A percentile compares a stretch with the other conserved stretches of the same genome.
Evolutionary conservation across 1,284 basidiomycete genomes (phyloP).

Genomic region (Schizopora paradoxa): DNA sequence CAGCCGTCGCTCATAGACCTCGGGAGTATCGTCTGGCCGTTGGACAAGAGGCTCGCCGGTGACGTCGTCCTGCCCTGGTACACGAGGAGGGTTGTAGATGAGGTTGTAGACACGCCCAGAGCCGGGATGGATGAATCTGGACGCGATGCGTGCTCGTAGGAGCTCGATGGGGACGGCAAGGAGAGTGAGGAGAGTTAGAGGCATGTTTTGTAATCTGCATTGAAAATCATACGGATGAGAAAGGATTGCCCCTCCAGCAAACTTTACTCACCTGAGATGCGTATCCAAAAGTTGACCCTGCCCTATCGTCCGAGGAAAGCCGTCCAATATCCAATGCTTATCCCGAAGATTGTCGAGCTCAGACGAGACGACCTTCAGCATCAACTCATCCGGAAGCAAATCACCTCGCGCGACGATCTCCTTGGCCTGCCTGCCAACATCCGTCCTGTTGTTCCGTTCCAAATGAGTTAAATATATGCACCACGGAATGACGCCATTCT

Average conservation of each 20-base stretch:
- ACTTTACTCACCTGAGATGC: slow-evolving; percentile 53
- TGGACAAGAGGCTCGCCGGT: slow-evolving; percentile 89
- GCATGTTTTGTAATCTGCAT: slow-evolving; percentile 46
- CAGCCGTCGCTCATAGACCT: slow-evolving; percentile 28
- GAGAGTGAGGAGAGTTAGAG: slow-evolving; percentile 85
- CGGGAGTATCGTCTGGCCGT: slow-evolving; percentile 90
- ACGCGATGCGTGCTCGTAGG: slow-evolving; percentile 86
- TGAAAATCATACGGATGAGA: slow-evolving; percentile 5
- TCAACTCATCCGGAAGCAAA: slow-evolving; percentile 72
- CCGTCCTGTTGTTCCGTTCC: slow-evolving; percentile 40
- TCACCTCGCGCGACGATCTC: slow-evolving; percentile 71
- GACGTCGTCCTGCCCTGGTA: slow-evolving; percentile 83
- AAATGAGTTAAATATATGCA: not conserved
- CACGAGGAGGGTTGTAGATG: slow-evolving; percentile 85
- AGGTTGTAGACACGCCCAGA: slow-evolving; percentile 94
- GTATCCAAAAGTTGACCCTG: slow-evolving; percentile 85
- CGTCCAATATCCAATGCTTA: slow-evolving; percentile 92
- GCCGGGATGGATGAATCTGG: slow-evolving; percentile 90
- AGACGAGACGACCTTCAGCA: slow-evolving; percentile 68
- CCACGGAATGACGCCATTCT: too few species aligned
- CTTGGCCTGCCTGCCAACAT: slow-evolving; percentile 68
- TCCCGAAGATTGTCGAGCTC: slow-evolving; percentile 65
- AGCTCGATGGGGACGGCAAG: slow-evolving; percentile 88
- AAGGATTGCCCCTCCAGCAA: slow-evolving; percentile 4
- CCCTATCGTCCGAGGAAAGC: slow-evolving; percentile 89